These are phyloP conservation scores for Isoetes engelmannii DNA, from an alignment of 83 land plant genomes.

Conservation along the genomic window DNA sequence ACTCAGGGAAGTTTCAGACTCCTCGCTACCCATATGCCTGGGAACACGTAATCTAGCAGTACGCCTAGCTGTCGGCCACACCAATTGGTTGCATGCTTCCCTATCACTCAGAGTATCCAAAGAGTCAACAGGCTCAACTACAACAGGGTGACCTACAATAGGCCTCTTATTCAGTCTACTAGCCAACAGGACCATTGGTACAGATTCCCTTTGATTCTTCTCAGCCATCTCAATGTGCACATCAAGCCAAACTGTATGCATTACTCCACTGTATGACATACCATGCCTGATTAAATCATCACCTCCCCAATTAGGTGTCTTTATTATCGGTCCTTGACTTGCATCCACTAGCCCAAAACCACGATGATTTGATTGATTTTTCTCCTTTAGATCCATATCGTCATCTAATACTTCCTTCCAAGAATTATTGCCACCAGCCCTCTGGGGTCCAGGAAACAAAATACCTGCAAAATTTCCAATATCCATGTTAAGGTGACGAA, in stretches of 20 bases:
- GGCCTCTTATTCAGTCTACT: not conserved
- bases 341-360: too few species aligned
- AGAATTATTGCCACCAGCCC: too few species aligned
- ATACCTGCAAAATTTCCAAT: too few species aligned
- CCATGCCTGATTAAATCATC: too few species aligned
- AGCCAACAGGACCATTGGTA: slow-evolving; percentile 2
- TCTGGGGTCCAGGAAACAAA: too few species aligned
- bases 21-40: not conserved
- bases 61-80: slow-evolving; percentile 12
- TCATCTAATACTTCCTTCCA: too few species aligned
- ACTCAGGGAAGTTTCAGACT: not conserved
- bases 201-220: not conserved
- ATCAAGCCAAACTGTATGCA: not conserved
- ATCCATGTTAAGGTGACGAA: too few species aligned
- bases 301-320: too few species aligned
- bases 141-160: slow-evolving; percentile 4
- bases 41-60: slow-evolving; percentile 8
- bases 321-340: too few species aligned
- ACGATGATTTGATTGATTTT: too few species aligned
- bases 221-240: not conserved
- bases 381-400: too few species aligned
- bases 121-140: slow-evolving; percentile 7
- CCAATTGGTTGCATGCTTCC: not conserved
- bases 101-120: not conserved
- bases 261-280: too few species aligned